Evolutionary conservation across 179 eudicot species (phyloP), one percentile per base, ranked within the genome.

Genomic region (Heliamphora pulchella): DNA sequence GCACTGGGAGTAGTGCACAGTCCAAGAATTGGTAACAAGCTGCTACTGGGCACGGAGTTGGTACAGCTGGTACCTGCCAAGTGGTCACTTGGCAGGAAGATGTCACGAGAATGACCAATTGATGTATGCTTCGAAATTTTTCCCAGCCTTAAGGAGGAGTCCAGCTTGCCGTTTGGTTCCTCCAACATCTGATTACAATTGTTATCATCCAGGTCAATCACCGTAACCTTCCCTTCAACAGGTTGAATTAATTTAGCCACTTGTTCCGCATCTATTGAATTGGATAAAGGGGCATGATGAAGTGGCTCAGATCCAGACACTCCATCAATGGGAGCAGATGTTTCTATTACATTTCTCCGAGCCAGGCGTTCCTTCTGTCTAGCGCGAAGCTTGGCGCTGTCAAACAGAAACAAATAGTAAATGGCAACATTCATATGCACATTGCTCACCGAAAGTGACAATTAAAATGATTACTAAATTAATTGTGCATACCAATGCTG

Each of bases 1-100:
- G 97, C 97, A 88, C 92, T 96, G 18, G 99, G 98, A 76, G 99
- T 98, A 91, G 31, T 31, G 31, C 91, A 90, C n/a, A 96, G 89
- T 78, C 97, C 99, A 71, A 96, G 87, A 71, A 96, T 91, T 50
- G 98, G 94, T 81, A 87, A 82, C 71, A 86, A 83, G 77, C 81
- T 81, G 81, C 76, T 80, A 75, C 83, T 66, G 54, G 84, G 71
- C 76, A 65, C 80, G 2, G 86, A 83, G 59, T 68, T 82, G 5
- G 82, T 80, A 71, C 69, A 76, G 84, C 85, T 80, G 76, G 80
- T 70, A 57, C 78, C 83, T 59, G 72, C 83, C 17, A 80, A 73
- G 59, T 81, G 85, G 51, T 84, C 85, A 78, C 58, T 80, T 72
- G 79, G 86, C 79, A 17, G 68, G 47, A 76, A 67, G 77, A 77